Conservation (phyloP, 1,284 basidiomycete genomes). For the Phylloboletellus chloephorus region DNA sequence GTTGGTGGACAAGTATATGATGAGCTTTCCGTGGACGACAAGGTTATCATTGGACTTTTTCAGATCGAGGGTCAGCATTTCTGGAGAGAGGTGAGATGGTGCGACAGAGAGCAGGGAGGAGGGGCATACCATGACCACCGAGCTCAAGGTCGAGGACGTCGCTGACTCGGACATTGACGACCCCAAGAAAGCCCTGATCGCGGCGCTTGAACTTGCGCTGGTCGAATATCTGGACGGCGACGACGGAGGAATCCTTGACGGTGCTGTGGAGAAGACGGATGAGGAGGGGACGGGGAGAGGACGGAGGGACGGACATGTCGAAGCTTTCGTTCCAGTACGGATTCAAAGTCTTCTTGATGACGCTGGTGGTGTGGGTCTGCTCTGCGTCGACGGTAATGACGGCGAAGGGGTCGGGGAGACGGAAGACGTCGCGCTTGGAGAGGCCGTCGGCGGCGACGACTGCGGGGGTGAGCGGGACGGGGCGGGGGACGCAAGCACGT, state of each 20-base stretch:
- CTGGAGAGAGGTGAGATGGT: constrained; percentile 35
- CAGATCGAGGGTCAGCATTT: constrained; percentile 86
- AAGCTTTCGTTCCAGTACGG: constrained; percentile 95
- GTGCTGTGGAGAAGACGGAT: constrained; percentile 42
- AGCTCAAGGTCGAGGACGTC: constrained; percentile 88
- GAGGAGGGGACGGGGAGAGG: constrained; percentile 1
- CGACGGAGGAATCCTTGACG: constrained; percentile 86
- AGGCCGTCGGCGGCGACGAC: constrained; percentile 88
- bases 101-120: not conserved
- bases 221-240: constrained; percentile 95
- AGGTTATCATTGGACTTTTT: constrained; percentile 89
- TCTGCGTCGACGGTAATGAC: constrained; percentile 93
- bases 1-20: constrained; percentile 87
- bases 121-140: constrained; percentile 76
- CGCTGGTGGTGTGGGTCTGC: constrained; percentile 88
- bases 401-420: constrained; percentile 90
- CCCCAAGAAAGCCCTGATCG: constrained; percentile 92
- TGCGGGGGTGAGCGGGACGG: too few relatives aligned
- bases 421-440: constrained; percentile 86
- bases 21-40: constrained; percentile 86
- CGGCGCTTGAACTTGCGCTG: constrained; percentile 95
- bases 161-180: constrained; percentile 86
- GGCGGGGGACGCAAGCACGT: too few relatives aligned
- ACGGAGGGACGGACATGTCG: constrained; percentile 57
- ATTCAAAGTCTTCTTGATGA: constrained; percentile 86